Base-by-base conservation (phyloP, 2,329 filamentous ascomycete genomes). In the Alternaria consortialis region DNA sequence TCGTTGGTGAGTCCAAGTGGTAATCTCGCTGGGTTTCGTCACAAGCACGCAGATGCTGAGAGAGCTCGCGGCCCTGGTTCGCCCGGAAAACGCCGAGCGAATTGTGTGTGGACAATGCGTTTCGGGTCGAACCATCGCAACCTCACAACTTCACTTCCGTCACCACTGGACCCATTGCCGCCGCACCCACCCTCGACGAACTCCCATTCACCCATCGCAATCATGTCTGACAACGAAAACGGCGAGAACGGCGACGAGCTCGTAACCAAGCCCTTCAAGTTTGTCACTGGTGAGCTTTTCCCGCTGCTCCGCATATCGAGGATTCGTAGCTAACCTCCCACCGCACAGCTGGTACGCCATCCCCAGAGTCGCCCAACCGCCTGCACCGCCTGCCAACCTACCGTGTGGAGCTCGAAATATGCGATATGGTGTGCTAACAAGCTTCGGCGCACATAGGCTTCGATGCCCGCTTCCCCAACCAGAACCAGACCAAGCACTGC, bases 251-350 rank as follows among this genome's bases (percentile, higher is more conserved):
- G 69, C 68, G 92, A 92, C 80, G 90, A 92, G 78, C 86, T 88
- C 79, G 91, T 97, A 82, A 97, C 94, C 85, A 99, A 97, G 90
- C 96, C 96, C 84, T 99, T 99, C 91, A 99, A 99, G 91, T 98
- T 98, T 86, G 95, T 98, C 80, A 98, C 94, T 85, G 94, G 94
- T 97, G 88, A 83, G 92, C 82, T 47, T 46, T 62, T 53, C 55
- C 67, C 48, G 50, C 47, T 42, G 63, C 59, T 56, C 62, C 53
- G 60, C 53, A 54, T 57, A 52, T 53, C 40, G 53, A 53, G 57
- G 59, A 62, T 56, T 48, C 36, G 43, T 67, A 70, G 73, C 76
- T 79, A 78, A 79, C 67, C 20, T 59, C 17, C 60, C 60, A 36
- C 62, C 60, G 54, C 52, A 70, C 77, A 77, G 80, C 80, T 67